Percentiles rank a stretch among this genome's conserved stretches.
Evolutionary conservation across 192 early-diverging fungal genomes (phyloP).

Genomic region (Oehlia diaphana): DNA sequence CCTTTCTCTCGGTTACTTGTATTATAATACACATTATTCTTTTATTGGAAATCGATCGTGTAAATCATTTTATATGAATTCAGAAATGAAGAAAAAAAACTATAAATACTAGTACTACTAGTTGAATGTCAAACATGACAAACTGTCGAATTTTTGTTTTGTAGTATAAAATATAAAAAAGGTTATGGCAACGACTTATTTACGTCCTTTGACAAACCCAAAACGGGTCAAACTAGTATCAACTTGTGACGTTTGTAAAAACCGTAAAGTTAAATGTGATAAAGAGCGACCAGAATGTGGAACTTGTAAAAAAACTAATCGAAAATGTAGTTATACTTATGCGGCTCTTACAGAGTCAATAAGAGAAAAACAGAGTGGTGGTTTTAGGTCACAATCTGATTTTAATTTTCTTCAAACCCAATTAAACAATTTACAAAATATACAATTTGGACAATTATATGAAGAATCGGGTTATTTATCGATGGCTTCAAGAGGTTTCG

Average conservation of each 20-base stretch:
- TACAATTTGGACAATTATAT: conserved; percentile 1
- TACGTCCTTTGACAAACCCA: neutral
- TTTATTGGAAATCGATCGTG: no score
- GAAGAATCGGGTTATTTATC: conserved; percentile 1
- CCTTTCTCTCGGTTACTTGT: no score
- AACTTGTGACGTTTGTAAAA: conserved; percentile 24
- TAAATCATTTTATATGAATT: no score
- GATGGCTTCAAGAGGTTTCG: neutral
- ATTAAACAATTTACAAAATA: neutral
- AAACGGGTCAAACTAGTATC: conserved; percentile 22
- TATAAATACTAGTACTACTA: no score
- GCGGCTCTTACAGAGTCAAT: neutral
- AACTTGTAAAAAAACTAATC: conserved; percentile 17
- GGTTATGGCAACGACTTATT: conserved; percentile 5
- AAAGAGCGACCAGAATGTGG: conserved; percentile 20
- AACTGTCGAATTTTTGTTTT: neutral
- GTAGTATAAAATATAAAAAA: neutral
- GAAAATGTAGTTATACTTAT: conserved; percentile 13
- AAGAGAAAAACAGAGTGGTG: conserved; percentile 1
- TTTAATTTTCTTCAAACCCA: neutral
- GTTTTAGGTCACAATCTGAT: neutral
- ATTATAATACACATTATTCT: no score
- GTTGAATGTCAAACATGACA: no score
- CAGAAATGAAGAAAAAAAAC: no score
- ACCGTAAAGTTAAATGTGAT: conserved; percentile 26